A percentile compares a stretch with the other conserved stretches of the same genome.
Evolutionary conservation across 176 grass and related monocot genomes (phyloP).

Genomic region (Ensete glaucum): DNA sequence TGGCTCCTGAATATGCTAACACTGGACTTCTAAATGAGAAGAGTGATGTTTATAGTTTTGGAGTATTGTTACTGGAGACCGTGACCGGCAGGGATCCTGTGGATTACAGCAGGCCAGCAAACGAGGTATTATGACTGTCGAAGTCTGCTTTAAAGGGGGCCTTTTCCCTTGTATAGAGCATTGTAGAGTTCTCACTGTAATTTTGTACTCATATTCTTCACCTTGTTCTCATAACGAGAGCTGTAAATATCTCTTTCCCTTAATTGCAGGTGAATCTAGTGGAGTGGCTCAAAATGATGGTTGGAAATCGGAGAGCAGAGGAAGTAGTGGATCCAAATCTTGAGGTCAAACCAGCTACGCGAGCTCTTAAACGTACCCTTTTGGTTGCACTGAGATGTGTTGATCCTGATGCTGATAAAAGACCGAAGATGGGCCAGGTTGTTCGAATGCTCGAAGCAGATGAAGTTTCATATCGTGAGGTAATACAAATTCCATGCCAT

Average conservation of each 20-base stretch:
- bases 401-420: constrained; percentile 78
- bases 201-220: neutral
- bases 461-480: constrained; percentile 70
- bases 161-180: too few species aligned
- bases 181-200: neutral
- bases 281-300: constrained; percentile 88
- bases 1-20: constrained; percentile 96
- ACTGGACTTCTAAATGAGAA: constrained; percentile 98
- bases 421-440: constrained; percentile 75
- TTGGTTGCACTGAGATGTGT: constrained; percentile 62
- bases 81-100: constrained; percentile 91
- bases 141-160: neutral
- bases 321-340: constrained; percentile 67
- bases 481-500: constrained; percentile 8
- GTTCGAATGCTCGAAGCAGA: constrained; percentile 77
- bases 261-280: constrained; percentile 60
- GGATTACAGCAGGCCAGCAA: constrained; percentile 65
- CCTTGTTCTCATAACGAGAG: neutral
- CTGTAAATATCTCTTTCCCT: neutral
- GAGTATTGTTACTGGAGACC: constrained; percentile 79
- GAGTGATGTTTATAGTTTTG: constrained; percentile 98
- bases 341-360: constrained; percentile 39
- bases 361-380: constrained; percentile 55
- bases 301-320: constrained; percentile 54
- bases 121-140: constrained; percentile 60